Percentiles rank a stretch among this genome's conserved stretches.
Evolutionary conservation across 805 yeast species (phyloP).

Genomic region (Hyphopichia homilentoma): DNA sequence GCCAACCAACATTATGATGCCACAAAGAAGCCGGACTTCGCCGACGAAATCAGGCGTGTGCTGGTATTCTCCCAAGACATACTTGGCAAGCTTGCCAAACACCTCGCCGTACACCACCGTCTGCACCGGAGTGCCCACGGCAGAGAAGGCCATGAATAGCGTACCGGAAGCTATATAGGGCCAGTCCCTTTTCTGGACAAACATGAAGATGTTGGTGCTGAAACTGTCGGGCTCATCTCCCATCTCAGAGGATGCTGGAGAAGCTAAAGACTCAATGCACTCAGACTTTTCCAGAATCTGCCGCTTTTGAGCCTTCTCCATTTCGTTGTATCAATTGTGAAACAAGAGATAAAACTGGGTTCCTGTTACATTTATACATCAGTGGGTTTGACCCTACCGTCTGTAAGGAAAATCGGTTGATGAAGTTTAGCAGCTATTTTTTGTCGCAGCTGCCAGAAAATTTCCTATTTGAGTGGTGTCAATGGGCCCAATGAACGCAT

Average conservation of each 20-base stretch:
- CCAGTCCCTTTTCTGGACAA: constrained; percentile 1
- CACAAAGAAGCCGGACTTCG: constrained; percentile 24
- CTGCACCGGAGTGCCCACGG: constrained; percentile 56
- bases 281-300: too few relatives aligned
- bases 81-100: constrained; percentile 37
- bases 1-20: constrained; percentile 31
- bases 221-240: neutral
- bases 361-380: too few relatives aligned
- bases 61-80: too few relatives aligned
- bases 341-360: too few relatives aligned
- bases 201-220: constrained; percentile 2
- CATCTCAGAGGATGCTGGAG: too few relatives aligned
- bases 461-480: neutral
- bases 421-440: neutral
- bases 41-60: constrained; percentile 20
- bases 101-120: constrained; percentile 66
- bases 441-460: neutral
- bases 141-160: constrained; percentile 44
- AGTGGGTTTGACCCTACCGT: too few relatives aligned
- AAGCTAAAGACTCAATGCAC: too few relatives aligned
- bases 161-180: constrained; percentile 16
- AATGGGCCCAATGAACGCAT: too few relatives aligned
- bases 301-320: too few relatives aligned
- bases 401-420: too few relatives aligned
- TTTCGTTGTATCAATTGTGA: too few relatives aligned